Evolutionary conservation across 495 filamentous ascomycete species (phyloP), one percentile per base, ranked within the genome.

Genomic region (Neurospora sp.): DNA sequence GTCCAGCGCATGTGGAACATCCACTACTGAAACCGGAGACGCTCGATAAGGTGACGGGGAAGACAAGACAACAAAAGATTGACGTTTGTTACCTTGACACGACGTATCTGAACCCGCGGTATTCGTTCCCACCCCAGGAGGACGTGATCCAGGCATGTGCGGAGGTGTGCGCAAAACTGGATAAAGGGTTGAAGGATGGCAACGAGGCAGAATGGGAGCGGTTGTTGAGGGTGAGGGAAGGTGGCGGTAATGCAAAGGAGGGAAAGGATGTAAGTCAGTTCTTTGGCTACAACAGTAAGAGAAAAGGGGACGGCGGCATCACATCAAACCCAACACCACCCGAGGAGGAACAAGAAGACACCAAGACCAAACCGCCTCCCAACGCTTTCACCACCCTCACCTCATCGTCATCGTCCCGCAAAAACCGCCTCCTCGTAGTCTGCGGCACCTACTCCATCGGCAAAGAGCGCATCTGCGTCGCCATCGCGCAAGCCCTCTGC

Each of bases 361-460:
- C 48, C 44, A 42, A 71, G 16, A 68, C 69, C 10, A 35, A 61
- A 44, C 12, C 40, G 17, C 40, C 53, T 69, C 68, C 39, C 65
- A 77, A 77, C 59, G 76, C 78, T 53, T 79, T 79, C 70, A 75
- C 79, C 9, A 76, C 76, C 72, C 70, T 81, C 70, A 31, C 39
- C 68, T 17, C 53, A 69, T 12, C 37, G 6, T 31, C 40, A 3
- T 37, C 73, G 10, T 5, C 44, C 65, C 17, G 68, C 72, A 68
- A 69, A 38, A 76, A 79, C 59, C 89, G 93, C 27, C 86, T 99
- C 8, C 87, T 99, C 2, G 92, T 99, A 22, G 89, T 99, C 9
- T 94, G 97, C 74, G 96, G 96, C 71, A 99, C 96, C 3, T 99
- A 99, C 83, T 93, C 90, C 73, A 99, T 99, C 75, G 96, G 96